Conservation (phyloP, 139 green algal genomes). For the Micractinium sp. region DNA sequence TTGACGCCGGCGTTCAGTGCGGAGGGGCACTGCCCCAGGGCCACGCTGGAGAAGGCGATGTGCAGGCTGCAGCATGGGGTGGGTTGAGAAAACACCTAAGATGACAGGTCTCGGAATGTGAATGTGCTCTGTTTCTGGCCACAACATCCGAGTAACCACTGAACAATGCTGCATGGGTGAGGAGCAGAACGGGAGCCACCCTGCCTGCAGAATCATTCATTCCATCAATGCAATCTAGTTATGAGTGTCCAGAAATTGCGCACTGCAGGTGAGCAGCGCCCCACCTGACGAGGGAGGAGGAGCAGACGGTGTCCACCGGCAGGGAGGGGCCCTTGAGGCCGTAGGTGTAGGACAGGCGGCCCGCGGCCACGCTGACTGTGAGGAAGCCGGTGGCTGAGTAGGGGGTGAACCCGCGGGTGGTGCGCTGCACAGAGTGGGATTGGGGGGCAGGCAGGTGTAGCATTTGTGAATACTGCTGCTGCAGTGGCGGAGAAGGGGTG, state of each 20-base stretch:
- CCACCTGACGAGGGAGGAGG: conserved; percentile 61
- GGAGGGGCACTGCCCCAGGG: conserved; percentile 52
- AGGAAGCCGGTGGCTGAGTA: conserved; percentile 82
- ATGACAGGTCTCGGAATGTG: no score
- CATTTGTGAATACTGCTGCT: conserved; percentile 20
- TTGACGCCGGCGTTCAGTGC: conserved; percentile 75
- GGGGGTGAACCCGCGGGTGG: conserved; percentile 53
- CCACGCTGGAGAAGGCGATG: conserved; percentile 62
- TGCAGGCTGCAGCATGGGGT: conserved; percentile 16
- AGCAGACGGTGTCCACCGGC: conserved; percentile 62
- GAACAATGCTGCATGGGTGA: neutral
- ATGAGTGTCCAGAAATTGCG: no score
- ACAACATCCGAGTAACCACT: neutral
- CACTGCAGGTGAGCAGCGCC: no score
- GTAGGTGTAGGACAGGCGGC: conserved; percentile 70
- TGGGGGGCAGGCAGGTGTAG: neutral
- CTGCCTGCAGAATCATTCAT: neutral
- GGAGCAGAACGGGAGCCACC: neutral
- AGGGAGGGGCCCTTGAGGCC: conserved; percentile 66
- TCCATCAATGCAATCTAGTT: neutral
- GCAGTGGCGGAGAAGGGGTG: no score
- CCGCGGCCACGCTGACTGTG: conserved; percentile 73
- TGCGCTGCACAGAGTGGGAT: neutral
- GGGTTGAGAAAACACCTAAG: neutral
- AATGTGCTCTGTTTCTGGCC: no score